A percentile compares a stretch with the other conserved stretches of the same genome.
Evolutionary conservation across 2,329 filamentous ascomycete species (phyloP).

Genomic region (Orbilia quercus): DNA sequence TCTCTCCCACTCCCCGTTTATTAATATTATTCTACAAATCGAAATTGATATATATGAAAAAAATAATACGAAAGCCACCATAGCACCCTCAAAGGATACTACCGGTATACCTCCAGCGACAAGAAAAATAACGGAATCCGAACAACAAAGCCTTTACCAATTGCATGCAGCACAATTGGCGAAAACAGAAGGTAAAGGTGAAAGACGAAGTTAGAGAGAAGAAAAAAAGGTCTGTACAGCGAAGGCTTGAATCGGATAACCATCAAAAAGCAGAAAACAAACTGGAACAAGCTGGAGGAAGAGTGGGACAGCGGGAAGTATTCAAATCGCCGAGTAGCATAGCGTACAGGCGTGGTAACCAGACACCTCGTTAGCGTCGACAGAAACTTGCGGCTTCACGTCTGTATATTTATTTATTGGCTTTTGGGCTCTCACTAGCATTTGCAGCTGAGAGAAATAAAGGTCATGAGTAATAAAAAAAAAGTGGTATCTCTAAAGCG

Average conservation of each 20-base stretch:
- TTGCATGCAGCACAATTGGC: background rate
- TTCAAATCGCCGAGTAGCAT: background rate
- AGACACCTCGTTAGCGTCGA: too few relatives aligned
- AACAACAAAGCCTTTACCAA: constrained; percentile 12
- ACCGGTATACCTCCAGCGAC: background rate
- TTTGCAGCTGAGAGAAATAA: constrained; percentile 12
- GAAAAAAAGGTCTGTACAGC: constrained; percentile 15
- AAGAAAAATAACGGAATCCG: constrained; percentile 3
- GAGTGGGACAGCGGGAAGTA: constrained; percentile 3
- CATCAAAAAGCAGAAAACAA: constrained; percentile 14
- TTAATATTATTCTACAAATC: constrained; percentile 21
- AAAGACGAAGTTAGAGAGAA: background rate
- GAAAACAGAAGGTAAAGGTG: background rate
- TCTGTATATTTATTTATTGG: too few relatives aligned
- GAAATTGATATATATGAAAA: too few relatives aligned
- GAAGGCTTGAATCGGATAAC: constrained; percentile 16
- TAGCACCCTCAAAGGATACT: background rate
- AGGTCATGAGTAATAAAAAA: constrained; percentile 9
- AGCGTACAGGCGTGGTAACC: too few relatives aligned
- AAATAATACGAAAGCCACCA: background rate
- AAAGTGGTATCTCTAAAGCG: constrained; percentile 61
- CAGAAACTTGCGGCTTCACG: too few relatives aligned
- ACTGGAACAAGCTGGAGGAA: constrained; percentile 5
- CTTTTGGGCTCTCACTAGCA: constrained; percentile 18
- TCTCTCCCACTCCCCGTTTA: background rate